Evolutionary conservation across 805 yeast genomes (phyloP).

Genomic region (Cyberlindnera sargentensis): DNA sequence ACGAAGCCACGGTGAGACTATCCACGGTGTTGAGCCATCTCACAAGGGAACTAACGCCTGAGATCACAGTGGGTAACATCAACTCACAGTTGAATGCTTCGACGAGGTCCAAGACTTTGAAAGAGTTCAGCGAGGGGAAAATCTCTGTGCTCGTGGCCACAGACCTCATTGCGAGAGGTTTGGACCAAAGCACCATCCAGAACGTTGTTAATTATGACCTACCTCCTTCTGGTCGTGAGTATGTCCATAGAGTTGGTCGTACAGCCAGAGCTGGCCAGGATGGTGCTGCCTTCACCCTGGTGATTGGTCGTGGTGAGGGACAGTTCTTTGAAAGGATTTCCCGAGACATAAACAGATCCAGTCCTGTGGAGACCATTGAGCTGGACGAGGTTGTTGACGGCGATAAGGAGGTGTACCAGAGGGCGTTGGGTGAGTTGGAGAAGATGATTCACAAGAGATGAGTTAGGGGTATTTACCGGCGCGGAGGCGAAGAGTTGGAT

Average conservation of each 20-base stretch:
- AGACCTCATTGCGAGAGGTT: conserved; percentile 94
- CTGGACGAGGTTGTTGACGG: conserved; percentile 12
- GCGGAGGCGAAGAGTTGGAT: too few species aligned
- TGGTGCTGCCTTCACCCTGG: conserved; percentile 71
- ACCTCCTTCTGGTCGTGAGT: conserved; percentile 84
- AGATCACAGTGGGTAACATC: conserved; percentile 35
- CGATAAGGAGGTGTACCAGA: conserved; percentile 34
- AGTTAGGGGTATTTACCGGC: too few species aligned
- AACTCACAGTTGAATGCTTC: conserved; percentile 51
- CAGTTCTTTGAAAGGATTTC: conserved; percentile 51
- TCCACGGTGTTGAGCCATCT: conserved; percentile 50
- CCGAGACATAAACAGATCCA: conserved; percentile 45
- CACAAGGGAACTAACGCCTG: conserved; percentile 16
- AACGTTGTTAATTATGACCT: conserved; percentile 86
- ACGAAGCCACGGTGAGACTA: conserved; percentile 81
- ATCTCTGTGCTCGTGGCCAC: conserved; percentile 64
- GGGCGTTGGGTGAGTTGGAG: conserved; percentile 38
- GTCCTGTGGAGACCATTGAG: conserved; percentile 30
- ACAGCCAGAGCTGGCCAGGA: conserved; percentile 85
- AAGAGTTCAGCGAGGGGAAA: conserved; percentile 48
- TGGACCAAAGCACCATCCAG: conserved; percentile 64
- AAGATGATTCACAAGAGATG: conserved; percentile 24
- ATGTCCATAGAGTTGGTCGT: conserved; percentile 94
- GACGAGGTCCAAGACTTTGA: conserved; percentile 50
- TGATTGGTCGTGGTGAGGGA: conserved; percentile 73